Evolutionary conservation across 2,329 filamentous ascomycete species (phyloP).

Genomic region (Daldinia sp.): DNA sequence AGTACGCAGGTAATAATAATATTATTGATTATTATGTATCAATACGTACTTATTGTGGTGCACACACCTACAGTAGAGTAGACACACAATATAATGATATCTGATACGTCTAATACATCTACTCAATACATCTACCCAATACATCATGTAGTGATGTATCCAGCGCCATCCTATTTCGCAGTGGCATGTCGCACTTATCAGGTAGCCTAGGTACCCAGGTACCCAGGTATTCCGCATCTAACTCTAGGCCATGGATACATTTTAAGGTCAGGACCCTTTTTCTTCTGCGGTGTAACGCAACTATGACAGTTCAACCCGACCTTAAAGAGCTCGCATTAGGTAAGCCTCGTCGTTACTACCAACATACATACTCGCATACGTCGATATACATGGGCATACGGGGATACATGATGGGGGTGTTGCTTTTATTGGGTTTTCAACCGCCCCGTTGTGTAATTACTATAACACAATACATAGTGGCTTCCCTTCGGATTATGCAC

Average conservation of each 20-base stretch:
- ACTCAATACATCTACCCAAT: background rate
- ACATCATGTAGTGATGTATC: background rate
- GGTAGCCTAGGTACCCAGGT: too few species aligned
- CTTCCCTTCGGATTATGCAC: slow-evolving; percentile 28
- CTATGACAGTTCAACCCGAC: slow-evolving; percentile 30
- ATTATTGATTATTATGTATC: background rate
- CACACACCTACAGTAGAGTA: too few species aligned
- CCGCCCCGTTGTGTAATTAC: slow-evolving; percentile 9
- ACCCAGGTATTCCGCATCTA: slow-evolving; percentile 1
- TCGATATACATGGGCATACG: background rate
- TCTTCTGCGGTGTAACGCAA: slow-evolving; percentile 34
- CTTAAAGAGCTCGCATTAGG: slow-evolving; percentile 19
- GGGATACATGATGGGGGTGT: background rate
- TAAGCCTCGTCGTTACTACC: slow-evolving; percentile 15
- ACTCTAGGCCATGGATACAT: slow-evolving; percentile 8
- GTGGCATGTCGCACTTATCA: slow-evolving; percentile 2
- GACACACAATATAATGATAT: too few species aligned
- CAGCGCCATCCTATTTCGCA: background rate
- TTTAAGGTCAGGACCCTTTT: slow-evolving; percentile 22
- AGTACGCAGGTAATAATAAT: too few species aligned
- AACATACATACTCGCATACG: slow-evolving; percentile 7
- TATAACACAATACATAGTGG: slow-evolving; percentile 21
- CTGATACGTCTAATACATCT: too few species aligned
- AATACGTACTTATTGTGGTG: too few species aligned
- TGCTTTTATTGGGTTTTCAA: slow-evolving; percentile 10